Evolutionary conservation across 495 filamentous ascomycete genomes (phyloP), one percentile per base, ranked within the genome.

Genomic region (Aspergillus bridgeri): DNA sequence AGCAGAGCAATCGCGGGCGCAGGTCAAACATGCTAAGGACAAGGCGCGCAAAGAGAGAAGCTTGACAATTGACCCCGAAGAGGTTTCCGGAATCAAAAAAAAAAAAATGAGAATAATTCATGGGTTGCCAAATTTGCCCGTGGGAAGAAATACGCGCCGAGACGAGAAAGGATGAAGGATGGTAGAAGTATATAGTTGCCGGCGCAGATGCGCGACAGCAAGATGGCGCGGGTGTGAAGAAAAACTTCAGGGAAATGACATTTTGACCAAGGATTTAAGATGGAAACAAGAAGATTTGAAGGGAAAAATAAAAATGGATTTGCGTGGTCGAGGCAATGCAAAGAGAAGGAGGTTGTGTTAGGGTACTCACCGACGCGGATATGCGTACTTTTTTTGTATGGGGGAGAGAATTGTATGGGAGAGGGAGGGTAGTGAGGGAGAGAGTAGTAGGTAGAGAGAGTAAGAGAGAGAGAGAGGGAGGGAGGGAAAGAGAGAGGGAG

Each of bases 331-430:
- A 70, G 54, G 58, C 46, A 65, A 54, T 61, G 60, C 56, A 25
- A 47, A 53, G 44, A 50, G 54, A 29, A 20, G 44, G 52, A 57
- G 60, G 69, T 60, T 73, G 67, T 67, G 68, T 62, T 57, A 60
- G 60, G 61, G 54, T 59, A 64, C 72, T 70, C 61, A 75, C 70
- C 67, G 54, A 65, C 50, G 62, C 64, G 65, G 66, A 66, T 73
- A 71, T 73, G 70, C 68, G 73, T 73, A 75, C 77, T 76, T 72
- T 77, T n/a, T 75, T 73, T 75, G 67, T 77, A 69, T 45, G 72
- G 77, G 79, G 79, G 77, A 76, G 70, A 75, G 79, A 75, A 79
- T 84, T 83, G 81, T 85, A 81, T 82, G 82, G 76, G 80, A 71
- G 79, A 76, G 70, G 62, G 53, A 58, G 69, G 65, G 75, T 76